Evolutionary conservation across 345 rosid genomes (phyloP).

Genomic region (Sonneratia caseolaris): DNA sequence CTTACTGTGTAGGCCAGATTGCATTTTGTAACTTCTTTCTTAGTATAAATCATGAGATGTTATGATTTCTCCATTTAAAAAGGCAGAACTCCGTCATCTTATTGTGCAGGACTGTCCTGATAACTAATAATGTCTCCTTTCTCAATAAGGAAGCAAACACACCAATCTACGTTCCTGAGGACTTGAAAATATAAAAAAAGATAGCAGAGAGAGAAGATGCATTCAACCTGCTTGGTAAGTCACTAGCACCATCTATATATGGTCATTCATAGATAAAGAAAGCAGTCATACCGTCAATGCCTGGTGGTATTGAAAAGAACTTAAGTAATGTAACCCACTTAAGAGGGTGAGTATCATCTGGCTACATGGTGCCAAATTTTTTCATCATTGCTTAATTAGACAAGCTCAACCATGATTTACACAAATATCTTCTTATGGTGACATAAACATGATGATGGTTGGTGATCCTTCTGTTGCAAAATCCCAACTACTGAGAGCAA

Average conservation of each 20-base stretch:
- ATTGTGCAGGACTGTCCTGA: conserved; percentile 67
- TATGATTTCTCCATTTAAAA: not conserved
- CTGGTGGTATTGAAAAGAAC: conserved; percentile 91
- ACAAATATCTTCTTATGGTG: conserved; percentile 35
- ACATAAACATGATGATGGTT: conserved; percentile 99
- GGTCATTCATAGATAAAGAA: conserved; percentile 97
- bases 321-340: conserved; percentile 91
- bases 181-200: conserved; percentile 67
- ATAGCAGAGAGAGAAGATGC: conserved; percentile 81
- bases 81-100: conserved; percentile 9
- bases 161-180: conserved; percentile 71
- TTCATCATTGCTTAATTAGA: not conserved
- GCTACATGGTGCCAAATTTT: not conserved
- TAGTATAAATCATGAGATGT: not conserved
- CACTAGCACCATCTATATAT: conserved; percentile 90
- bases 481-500: conserved; percentile 94
- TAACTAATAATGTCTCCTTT: conserved; percentile 77
- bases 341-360: conserved; percentile 58
- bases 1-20: not conserved
- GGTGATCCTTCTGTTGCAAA: conserved; percentile 99
- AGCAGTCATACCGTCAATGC: conserved; percentile 87
- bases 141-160: conserved; percentile 97
- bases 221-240: conserved; percentile 79
- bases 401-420: not conserved
- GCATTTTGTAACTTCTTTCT: not conserved